These are phyloP conservation scores for Candida caryicola DNA, from an alignment of 805 yeast species.

Conservation along the genomic window DNA sequence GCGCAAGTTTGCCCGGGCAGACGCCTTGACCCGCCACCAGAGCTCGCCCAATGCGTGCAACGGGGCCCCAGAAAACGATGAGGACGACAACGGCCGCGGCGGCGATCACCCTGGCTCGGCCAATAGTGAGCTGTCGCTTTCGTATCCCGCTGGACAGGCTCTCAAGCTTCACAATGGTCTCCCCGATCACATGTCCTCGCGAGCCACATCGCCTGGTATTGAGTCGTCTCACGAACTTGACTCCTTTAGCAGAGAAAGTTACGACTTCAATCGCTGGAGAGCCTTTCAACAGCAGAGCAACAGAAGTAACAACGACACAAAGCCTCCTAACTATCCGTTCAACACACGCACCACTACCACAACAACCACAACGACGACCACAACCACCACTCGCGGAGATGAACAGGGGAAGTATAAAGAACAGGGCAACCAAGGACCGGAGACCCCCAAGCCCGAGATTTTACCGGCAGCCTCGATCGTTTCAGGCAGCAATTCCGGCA, in stretches of 20 bases:
- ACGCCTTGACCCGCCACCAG: conserved; percentile 69
- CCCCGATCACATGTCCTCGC: background rate
- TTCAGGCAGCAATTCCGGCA: no score
- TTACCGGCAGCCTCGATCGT: no score
- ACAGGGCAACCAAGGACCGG: background rate
- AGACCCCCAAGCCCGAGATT: no score
- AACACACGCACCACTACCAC: conserved; percentile 10
- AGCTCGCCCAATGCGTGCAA: conserved; percentile 43
- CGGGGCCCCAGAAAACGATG: no score
- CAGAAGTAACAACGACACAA: background rate
- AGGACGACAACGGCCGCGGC: no score
- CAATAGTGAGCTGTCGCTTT: background rate
- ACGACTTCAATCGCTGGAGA: conserved; percentile 17
- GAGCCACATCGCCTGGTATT: no score
- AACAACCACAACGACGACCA: conserved; percentile 15
- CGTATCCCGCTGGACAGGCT: no score
- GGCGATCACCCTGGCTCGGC: background rate
- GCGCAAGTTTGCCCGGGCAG: conserved; percentile 68
- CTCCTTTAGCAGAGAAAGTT: conserved; percentile 8
- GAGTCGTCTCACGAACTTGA: background rate
- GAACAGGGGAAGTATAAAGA: background rate
- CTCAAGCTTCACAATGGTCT: background rate
- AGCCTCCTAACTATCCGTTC: background rate
- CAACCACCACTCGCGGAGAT: conserved; percentile 10
- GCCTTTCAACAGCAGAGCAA: conserved; percentile 11